Evolutionary conservation across 345 rosid species (phyloP).

Genomic region (Boechera divaricarpa): DNA sequence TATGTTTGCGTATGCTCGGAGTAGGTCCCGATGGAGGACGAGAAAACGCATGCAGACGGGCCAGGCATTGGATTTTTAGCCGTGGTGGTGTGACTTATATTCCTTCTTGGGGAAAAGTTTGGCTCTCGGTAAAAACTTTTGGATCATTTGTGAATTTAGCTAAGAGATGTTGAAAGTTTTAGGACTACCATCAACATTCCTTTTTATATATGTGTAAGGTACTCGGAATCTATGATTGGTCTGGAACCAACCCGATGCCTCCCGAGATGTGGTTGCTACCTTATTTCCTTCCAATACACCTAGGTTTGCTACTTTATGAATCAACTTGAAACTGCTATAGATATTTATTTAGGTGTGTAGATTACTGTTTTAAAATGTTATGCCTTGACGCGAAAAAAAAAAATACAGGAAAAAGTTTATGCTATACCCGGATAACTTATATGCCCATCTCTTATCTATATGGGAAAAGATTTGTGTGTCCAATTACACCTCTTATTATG

Average conservation of each 20-base stretch:
- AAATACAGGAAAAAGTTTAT: constrained; percentile 58
- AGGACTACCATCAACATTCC: no score
- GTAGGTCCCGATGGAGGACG: constrained; percentile 48
- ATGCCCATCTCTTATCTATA: constrained; percentile 69
- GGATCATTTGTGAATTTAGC: background rate
- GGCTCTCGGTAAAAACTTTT: constrained; percentile 60
- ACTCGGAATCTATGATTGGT: constrained; percentile 81
- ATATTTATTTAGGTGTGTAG: background rate
- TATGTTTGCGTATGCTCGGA: constrained; percentile 61
- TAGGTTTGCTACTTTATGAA: constrained; percentile 45
- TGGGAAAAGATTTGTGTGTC: constrained; percentile 65
- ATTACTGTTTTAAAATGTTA: background rate
- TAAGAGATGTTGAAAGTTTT: no score
- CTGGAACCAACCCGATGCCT: constrained; percentile 69
- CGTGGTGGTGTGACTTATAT: constrained; percentile 66
- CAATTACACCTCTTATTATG: constrained; percentile 46
- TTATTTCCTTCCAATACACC: constrained; percentile 53
- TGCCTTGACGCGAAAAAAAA: background rate
- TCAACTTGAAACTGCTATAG: background rate
- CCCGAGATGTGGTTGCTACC: constrained; percentile 86
- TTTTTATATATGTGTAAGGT: background rate
- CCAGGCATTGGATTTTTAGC: constrained; percentile 63
- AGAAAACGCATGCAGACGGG: constrained; percentile 52
- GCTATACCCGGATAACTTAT: constrained; percentile 61
- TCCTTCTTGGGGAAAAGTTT: constrained; percentile 86